Evolutionary conservation across 352 stramenopile genomes (phyloP).

Genomic region (Thalassiosira oceanica): DNA sequence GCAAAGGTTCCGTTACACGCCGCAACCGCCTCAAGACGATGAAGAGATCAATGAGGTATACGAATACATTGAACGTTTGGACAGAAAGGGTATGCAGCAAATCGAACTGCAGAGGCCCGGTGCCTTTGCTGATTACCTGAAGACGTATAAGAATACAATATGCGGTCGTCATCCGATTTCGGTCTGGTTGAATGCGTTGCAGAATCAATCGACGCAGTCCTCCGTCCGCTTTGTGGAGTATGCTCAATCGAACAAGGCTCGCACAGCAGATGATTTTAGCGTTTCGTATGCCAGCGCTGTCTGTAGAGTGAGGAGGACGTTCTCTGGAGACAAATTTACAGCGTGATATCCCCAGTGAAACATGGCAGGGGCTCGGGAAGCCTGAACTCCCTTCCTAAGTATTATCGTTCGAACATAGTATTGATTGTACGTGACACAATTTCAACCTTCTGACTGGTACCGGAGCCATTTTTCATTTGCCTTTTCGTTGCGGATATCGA

Average conservation of each 20-base stretch:
- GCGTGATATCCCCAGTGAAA: too few relatives aligned
- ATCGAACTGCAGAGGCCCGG: conserved; percentile 89
- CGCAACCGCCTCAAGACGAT: conserved; percentile 17
- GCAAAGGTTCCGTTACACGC: conserved; percentile 50
- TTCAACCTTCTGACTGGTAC: too few relatives aligned
- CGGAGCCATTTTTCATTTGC: not conserved
- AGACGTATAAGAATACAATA: conserved; percentile 94
- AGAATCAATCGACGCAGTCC: conserved; percentile 66
- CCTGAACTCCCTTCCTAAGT: too few relatives aligned
- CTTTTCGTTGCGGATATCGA: conserved; percentile 23
- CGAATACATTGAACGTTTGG: conserved; percentile 89
- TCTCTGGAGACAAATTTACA: too few relatives aligned
- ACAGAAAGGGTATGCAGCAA: conserved; percentile 87
- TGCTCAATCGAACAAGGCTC: conserved; percentile 87
- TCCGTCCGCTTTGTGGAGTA: conserved; percentile 92
- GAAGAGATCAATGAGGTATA: conserved; percentile 35
- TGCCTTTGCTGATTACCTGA: conserved; percentile 92
- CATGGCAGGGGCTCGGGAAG: too few relatives aligned
- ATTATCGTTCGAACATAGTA: too few relatives aligned
- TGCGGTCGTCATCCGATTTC: conserved; percentile 94
- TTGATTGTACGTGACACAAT: too few relatives aligned
- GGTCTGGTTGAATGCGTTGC: conserved; percentile 67
- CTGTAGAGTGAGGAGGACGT: too few relatives aligned
- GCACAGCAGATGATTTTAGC: conserved; percentile 86
- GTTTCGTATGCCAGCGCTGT: conserved; percentile 94